Base-by-base conservation (phyloP, 768 basidiomycete genomes). In the Amyloporia xantha region DNA sequence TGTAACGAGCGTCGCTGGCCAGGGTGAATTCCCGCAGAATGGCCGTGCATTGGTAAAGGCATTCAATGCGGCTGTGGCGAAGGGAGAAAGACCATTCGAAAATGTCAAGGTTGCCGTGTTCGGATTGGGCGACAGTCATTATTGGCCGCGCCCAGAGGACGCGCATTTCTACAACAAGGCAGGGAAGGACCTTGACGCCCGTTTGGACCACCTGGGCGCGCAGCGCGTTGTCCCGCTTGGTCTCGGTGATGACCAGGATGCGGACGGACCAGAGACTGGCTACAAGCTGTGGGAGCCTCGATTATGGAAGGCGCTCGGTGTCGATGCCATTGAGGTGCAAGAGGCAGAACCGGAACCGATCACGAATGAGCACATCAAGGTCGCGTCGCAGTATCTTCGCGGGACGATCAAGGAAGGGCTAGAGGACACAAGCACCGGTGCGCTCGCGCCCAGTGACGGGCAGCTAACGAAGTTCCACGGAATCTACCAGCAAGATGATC, bases 301-400 rank as follows among this genome's bases (percentile, higher is more conserved):
- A 41, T 57, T 98, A 30, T 99, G 96, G 96, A 92, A 95, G 68
- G 86, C 84, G 1, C 74, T 98, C 24, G 93, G 95, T 44, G 93
- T 98, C 40, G 96, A 93, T 65, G 72, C 71, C 13, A 70, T 98
- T 42, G 88, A 96, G 64, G 81, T 97, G 17, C 78, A 75, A 26
- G 96, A 98, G 68, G 86, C 84, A 17, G 94, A 98, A 63, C 94
- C 94, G 0, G 94, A 98, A 59, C 83, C 91, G 1, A 95, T 99
- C 66, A 97, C 96, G 47, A 97, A 98, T 73, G 96, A 99, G 69
- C 92, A 98, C 68, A 97, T 98, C 78, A 99, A 98, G 72, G 96
- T 89, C 41, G 93, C 95, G 4, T 91, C 88, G 41, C 81, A 84
- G 48, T 97, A 86, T 70, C 78, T 97, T 19, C 87, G 96, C 46